These are phyloP conservation scores for Dendrocalamus latiflorus DNA, from an alignment of 202 grass and related monocot genomes.

Conservation along the genomic window DNA sequence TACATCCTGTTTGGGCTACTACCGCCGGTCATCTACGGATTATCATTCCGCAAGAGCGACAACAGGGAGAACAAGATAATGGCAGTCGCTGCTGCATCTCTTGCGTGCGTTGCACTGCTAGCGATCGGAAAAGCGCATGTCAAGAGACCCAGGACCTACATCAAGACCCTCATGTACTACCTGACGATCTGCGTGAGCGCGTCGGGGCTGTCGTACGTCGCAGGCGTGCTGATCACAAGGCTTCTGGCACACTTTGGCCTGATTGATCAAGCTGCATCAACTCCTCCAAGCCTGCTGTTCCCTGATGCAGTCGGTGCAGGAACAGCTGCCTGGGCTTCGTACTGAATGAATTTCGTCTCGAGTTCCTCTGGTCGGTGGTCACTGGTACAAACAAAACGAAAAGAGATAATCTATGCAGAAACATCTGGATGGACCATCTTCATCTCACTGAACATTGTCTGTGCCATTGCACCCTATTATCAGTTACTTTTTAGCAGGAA, in stretches of 20 bases:
- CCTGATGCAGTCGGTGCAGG: background rate
- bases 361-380: background rate
- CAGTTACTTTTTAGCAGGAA: background rate
- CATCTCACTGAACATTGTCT: background rate
- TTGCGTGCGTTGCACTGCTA: conserved; percentile 49
- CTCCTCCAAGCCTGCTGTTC: conserved; percentile 2
- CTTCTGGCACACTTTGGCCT: conserved; percentile 54
- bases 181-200: conserved; percentile 37
- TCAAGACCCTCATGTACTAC: conserved; percentile 62
- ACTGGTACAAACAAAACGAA: background rate
- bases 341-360: conserved; percentile 13
- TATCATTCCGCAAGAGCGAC: too few species aligned
- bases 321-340: conserved; percentile 24
- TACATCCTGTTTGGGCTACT: too few species aligned
- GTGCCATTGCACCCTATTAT: background rate
- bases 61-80: too few species aligned
- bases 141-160: conserved; percentile 39
- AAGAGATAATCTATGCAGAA: too few species aligned
- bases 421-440: background rate
- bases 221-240: conserved; percentile 49
- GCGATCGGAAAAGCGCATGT: conserved; percentile 70
- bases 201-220: conserved; percentile 61
- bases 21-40: too few species aligned
- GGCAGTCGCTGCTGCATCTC: too few species aligned
- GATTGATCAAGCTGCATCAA: conserved; percentile 30